Evolutionary conservation across 495 filamentous ascomycete genomes (phyloP), one percentile per base, ranked within the genome.

Genomic region (Astrothelium subdiscretum): DNA sequence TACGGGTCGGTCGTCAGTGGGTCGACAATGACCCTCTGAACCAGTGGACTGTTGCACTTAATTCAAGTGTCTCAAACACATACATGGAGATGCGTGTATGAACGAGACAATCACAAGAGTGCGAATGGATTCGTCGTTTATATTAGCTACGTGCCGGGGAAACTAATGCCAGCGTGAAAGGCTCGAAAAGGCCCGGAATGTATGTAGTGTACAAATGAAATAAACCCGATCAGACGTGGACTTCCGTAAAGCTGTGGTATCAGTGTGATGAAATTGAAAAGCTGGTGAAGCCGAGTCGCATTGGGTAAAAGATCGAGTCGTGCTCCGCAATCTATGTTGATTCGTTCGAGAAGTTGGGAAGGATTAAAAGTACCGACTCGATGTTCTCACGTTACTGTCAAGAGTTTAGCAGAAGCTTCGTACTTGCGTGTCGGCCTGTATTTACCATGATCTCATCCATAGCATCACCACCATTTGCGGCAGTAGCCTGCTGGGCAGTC

Each of bases 361-460:
- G 8, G 35, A 38, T 38, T n/a, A 15, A 38, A 8, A 38, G 35
- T 38, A 8, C 35, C 8, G 35, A 38, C 8, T 38, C 35, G 35
- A 15, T 38, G 35, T 38, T 6, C 15, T 38, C 8, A 8, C 8
- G 15, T 6, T 15, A 38, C 15, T 38, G 15, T 38, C 15, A 15
- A 38, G 35, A 38, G 35, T 38, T n/a, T n/a, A n/a, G n/a, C n/a
- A n/a, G n/a, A n/a, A n/a, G n/a, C n/a, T n/a, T n/a, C n/a, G n/a
- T n/a, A n/a, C n/a, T n/a, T n/a, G n/a, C n/a, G n/a, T n/a, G n/a
- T n/a, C n/a, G n/a, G n/a, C n/a, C n/a, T n/a, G n/a, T n/a, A n/a
- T 38, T 38, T 22, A 62, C 60, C 54, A 65, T 27, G 57, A 71
- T 71, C 61, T 73, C 71, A 57, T 73, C 59, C 42, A 52, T 54